A percentile compares a stretch with the other conserved stretches of the same genome.
Conservation (phyloP, 2,329 filamentous ascomycete species). For the Xylariaceae sp. region DNA sequence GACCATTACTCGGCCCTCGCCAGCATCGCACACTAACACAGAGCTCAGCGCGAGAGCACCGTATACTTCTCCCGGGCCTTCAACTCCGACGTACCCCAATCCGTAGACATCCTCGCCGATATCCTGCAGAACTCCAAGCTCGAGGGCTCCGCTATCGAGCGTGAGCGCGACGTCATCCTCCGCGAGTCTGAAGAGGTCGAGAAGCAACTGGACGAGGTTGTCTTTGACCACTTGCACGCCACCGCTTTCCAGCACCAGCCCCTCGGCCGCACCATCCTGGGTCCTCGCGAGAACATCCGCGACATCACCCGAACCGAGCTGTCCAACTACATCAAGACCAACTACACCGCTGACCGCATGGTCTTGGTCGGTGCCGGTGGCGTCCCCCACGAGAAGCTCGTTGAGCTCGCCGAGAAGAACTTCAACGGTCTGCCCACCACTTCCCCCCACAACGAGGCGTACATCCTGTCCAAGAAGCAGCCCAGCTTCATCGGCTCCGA, state of each 20-base stretch:
- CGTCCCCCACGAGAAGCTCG: slow-evolving; percentile 87
- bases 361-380: slow-evolving; percentile 94
- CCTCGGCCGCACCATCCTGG: slow-evolving; percentile 94
- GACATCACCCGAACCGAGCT: slow-evolving; percentile 91
- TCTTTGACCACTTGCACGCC: slow-evolving; percentile 97
- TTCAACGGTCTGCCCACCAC: slow-evolving; percentile 76
- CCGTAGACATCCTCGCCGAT: slow-evolving; percentile 97
- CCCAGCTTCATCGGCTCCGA: slow-evolving; percentile 97
- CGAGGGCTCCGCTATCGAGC: slow-evolving; percentile 86
- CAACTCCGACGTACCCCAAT: slow-evolving; percentile 93
- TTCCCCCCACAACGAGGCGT: slow-evolving; percentile 70
- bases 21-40: slow-evolving; percentile 8
- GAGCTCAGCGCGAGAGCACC: slow-evolving; percentile 87
- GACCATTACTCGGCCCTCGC: neutral
- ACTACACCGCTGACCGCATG: slow-evolving; percentile 99
- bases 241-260: slow-evolving; percentile 97
- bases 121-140: slow-evolving; percentile 99
- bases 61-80: slow-evolving; percentile 99
- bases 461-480: slow-evolving; percentile 75
- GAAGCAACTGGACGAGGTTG: slow-evolving; percentile 99
- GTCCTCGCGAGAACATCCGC: slow-evolving; percentile 96
- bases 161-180: slow-evolving; percentile 97
- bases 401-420: slow-evolving; percentile 94
- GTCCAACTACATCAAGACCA: slow-evolving; percentile 95
- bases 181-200: slow-evolving; percentile 99